Conservation (phyloP, 75 land plant species). For the Cryptomeria japonica region DNA sequence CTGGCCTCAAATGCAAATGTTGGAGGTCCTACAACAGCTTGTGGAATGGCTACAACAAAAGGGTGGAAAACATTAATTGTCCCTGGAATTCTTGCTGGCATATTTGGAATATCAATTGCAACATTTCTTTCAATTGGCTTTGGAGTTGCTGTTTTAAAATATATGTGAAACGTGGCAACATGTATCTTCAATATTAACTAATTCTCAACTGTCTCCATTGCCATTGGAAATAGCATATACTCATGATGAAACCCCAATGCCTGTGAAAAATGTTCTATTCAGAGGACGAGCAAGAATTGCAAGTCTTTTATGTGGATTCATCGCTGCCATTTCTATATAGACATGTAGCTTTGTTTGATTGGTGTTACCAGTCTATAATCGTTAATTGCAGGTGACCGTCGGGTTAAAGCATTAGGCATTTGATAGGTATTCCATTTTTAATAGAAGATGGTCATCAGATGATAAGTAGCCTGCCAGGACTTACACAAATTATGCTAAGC, state of each 20-base stretch:
- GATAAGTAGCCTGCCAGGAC: too few relatives aligned
- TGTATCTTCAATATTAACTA: not conserved
- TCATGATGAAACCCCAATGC: too few relatives aligned
- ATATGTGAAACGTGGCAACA: slow-evolving; percentile 36
- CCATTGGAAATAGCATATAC: not conserved
- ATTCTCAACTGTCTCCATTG: not conserved
- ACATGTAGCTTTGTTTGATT: not conserved
- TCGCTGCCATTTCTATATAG: not conserved
- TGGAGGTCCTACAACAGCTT: slow-evolving; percentile 98
- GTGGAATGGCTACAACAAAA: slow-evolving; percentile 97
- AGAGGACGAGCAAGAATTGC: not conserved
- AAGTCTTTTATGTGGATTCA: not conserved
- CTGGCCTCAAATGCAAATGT: slow-evolving; percentile 96
- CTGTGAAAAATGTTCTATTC: not conserved
- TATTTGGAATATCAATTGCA: slow-evolving; percentile 92
- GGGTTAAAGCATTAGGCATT: not conserved
- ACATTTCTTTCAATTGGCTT: slow-evolving; percentile 86
- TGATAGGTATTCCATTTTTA: not conserved
- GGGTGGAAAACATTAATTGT: slow-evolving; percentile 84
- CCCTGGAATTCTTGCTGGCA: slow-evolving; percentile 91
- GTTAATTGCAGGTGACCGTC: not conserved
- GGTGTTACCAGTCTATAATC: not conserved
- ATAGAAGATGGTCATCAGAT: too few relatives aligned
- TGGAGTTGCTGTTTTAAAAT: slow-evolving; percentile 59
- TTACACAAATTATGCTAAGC: too few relatives aligned